Evolutionary conservation across 306 rosid species (phyloP).

Genomic region (Canavalia ensiformis): DNA sequence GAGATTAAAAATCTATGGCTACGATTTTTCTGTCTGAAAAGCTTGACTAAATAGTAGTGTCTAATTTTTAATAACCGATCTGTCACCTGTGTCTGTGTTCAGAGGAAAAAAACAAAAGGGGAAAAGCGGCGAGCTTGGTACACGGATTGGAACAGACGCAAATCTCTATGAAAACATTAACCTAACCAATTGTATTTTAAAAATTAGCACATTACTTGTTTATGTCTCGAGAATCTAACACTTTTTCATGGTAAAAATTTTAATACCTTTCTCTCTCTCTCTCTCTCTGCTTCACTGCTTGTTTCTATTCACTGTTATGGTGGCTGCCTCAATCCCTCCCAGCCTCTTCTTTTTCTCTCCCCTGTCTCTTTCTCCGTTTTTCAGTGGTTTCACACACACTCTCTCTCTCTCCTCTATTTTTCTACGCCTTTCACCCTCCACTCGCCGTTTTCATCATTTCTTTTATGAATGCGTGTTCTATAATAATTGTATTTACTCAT

Average conservation of each 20-base stretch:
- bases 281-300: neutral
- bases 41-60: neutral
- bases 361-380: slow-evolving; percentile 11
- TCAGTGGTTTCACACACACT: neutral
- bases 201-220: neutral
- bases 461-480: neutral
- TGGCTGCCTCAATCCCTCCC: slow-evolving; percentile 3
- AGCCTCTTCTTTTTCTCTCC: neutral
- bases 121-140: slow-evolving; percentile 6
- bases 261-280: neutral
- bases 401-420: neutral
- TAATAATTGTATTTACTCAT: no score
- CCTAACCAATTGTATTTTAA: neutral
- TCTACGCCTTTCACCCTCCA: neutral
- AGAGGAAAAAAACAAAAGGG: slow-evolving; percentile 12
- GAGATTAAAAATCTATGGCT: slow-evolving; percentile 69
- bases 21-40: slow-evolving; percentile 48
- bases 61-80: neutral
- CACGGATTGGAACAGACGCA: slow-evolving; percentile 51
- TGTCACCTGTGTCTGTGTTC: neutral
- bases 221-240: neutral
- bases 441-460: neutral
- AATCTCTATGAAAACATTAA: slow-evolving; percentile 56
- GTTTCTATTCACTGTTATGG: slow-evolving; percentile 39
- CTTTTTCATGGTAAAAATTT: neutral